Evolutionary conservation across 192 early-diverging fungal genomes (phyloP), one percentile per base, ranked within the genome.

Genomic region (Backusella psychrophila): DNA sequence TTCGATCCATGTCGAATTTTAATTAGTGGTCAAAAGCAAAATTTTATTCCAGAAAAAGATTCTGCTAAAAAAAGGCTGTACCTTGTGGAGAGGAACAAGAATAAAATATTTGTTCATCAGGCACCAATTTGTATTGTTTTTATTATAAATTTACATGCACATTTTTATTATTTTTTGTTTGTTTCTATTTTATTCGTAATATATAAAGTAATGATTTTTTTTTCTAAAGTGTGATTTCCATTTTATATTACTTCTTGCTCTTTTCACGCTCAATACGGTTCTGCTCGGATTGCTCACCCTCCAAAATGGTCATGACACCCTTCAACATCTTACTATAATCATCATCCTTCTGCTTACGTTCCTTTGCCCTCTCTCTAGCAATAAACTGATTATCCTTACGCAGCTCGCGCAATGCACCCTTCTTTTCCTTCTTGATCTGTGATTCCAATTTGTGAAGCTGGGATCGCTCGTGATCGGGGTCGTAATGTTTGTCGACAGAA

Each of bases 351-450:
- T 94, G 90, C 72, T 90, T 91, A 73, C 85, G 86, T 69, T 89
- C 87, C 71, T 81, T 81, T 29, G 96, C 74, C 66, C 90, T 85
- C 83, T 94, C 90, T 21, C 89, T 83, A 17, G 94, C 92, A 38
- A 99, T 80, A 73, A 98, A 99, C 82, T 90, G 87, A 38, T 91
- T 91, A 81, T 99, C 98, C 81, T 97, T 95, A 38, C 97, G 93
- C 75, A 99, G 82, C 84, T 99, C 98, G 29, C 98, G 91, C 56
- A 96, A 89, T 26, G 97, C 97, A 17, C 97, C 96, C 80, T 98
- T 95, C 81, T 90, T 89, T 80, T 99, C 98, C 85, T 94, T 93
- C 85, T 95, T 96, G 83, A 94, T 88, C 84, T 96, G 92, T 9
- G 88, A 79, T 36, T 93, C 82, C 67, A 97, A 82, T 83, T 98